Conservation (phyloP, 306 rosid species). For the Alnus glutinosa region DNA sequence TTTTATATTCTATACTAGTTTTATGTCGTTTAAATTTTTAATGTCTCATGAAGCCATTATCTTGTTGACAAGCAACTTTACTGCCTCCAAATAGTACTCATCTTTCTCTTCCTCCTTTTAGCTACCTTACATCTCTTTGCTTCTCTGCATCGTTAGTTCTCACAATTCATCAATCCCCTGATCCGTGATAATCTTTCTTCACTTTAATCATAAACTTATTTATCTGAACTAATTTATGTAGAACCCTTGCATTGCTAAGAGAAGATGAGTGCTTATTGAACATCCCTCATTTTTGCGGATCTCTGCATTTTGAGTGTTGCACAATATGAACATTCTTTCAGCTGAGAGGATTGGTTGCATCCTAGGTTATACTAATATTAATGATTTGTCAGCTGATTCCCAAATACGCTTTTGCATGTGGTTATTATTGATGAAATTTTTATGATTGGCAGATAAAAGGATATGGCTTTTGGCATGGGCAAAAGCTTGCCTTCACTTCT, state of each 20-base stretch:
- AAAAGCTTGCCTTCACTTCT: slow-evolving; percentile 87
- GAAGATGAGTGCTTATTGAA: background rate
- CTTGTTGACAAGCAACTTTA: background rate
- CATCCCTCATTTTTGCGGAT: background rate
- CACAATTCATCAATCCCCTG: background rate
- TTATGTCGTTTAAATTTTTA: background rate
- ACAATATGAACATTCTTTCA: background rate
- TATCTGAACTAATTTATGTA: background rate
- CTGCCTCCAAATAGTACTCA: background rate
- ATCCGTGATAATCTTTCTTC: background rate
- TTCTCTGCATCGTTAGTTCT: background rate
- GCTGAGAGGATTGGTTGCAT: background rate
- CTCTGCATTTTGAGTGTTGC: background rate
- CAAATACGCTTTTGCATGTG: background rate
- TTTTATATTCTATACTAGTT: background rate
- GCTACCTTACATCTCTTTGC: background rate
- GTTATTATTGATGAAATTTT: slow-evolving; percentile 26
- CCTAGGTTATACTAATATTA: background rate
- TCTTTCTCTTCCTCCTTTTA: no score
- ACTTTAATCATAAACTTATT: background rate
- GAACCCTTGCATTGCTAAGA: background rate
- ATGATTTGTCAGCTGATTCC: slow-evolving; percentile 1
- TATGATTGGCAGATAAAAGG: slow-evolving; percentile 81
- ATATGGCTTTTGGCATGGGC: slow-evolving; percentile 89
- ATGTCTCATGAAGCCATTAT: background rate